A percentile compares a stretch with the other conserved stretches of the same genome.
These are phyloP conservation scores for Mycosphaerella arachidis DNA, from an alignment of 2,329 filamentous ascomycete genomes.

Conservation along the genomic window DNA sequence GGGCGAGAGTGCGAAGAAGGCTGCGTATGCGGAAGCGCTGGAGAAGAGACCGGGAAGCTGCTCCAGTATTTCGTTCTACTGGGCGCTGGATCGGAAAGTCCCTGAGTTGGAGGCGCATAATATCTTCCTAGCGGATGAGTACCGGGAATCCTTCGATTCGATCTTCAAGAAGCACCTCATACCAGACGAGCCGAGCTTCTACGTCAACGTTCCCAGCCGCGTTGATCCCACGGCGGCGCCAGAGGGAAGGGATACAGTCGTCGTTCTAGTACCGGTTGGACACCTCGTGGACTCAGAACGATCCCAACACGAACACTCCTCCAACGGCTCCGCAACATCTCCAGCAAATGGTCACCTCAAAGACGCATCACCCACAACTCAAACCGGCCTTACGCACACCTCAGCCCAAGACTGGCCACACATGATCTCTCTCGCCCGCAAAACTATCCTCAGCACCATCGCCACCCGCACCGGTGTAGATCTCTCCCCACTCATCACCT, in stretches of 20 bases:
- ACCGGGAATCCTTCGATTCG: conserved; percentile 67
- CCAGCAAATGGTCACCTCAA: conserved; percentile 28
- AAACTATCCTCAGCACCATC: conserved; percentile 59
- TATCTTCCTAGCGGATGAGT: conserved; percentile 71
- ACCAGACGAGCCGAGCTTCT: conserved; percentile 67
- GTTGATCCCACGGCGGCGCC: conserved; percentile 66
- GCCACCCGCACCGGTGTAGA: conserved; percentile 55
- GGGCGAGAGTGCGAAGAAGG: conserved; percentile 22
- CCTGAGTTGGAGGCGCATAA: conserved; percentile 66
- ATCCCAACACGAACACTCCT: background rate
- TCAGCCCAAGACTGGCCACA: conserved; percentile 56
- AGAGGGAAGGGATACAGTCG: conserved; percentile 58
- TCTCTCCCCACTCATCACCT: conserved; percentile 48
- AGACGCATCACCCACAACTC: conserved; percentile 24
- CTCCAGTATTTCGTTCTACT: conserved; percentile 74
- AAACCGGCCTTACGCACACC: conserved; percentile 37
- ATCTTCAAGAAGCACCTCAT: conserved; percentile 68
- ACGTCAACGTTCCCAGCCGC: conserved; percentile 69
- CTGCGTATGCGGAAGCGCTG: conserved; percentile 40
- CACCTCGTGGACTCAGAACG: conserved; percentile 49
- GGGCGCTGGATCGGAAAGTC: conserved; percentile 58
- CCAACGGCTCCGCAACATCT: conserved; percentile 39
- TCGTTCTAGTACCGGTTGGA: conserved; percentile 68
- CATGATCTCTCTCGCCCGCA: conserved; percentile 57
- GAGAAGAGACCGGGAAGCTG: conserved; percentile 57